Evolutionary conservation across 441 rosid species (phyloP), one percentile per base, ranked within the genome.

Genomic region (Isatis lusitanica): DNA sequence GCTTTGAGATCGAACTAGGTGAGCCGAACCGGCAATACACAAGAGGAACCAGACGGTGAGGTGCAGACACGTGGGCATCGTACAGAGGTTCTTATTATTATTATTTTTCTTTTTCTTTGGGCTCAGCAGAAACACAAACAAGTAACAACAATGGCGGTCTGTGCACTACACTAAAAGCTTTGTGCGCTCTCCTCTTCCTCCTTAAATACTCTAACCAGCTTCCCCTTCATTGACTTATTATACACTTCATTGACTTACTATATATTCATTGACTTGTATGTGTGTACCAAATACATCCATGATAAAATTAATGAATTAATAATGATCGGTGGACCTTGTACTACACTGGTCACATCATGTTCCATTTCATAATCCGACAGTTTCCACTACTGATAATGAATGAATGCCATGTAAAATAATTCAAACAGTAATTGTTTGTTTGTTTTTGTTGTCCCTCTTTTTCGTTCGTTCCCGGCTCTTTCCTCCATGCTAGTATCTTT

Each of bases 1-100:
- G 40, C 44, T 73, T 46, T 73, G 77, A 21, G 77, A 50, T 65
- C 48, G 26, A 53, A 56, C 70, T 21, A 68, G 6, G 10, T 52
- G 51, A 52, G 40, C 28, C 28, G 47, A 46, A 58, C 44, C 13
- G 46, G 46, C 16, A 4, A 17, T 42, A 46, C 35, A 58, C 9
- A 58, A 8, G 13, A 53, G 15, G 35, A 31, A 46, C 46, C 44
- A 44, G 46, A 18, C 39, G 26, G 39, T 30, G 51, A 68, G 40
- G 63, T 40, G 38, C 6, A 55, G 52, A 42, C 42, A 40, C 42
- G 15, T 52, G 7, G 38, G 33, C 72, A 52, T 68, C 63, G 15
- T 26, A 71, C n/a, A 39, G 74, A 24, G 58, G 35, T 31, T 31
- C 35, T 31, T 31, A 31, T n/a, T n/a, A n/a, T n/a, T 7, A 4